Conservation (phyloP, 768 basidiomycete species). For the Fomitopsis pulvina region DNA sequence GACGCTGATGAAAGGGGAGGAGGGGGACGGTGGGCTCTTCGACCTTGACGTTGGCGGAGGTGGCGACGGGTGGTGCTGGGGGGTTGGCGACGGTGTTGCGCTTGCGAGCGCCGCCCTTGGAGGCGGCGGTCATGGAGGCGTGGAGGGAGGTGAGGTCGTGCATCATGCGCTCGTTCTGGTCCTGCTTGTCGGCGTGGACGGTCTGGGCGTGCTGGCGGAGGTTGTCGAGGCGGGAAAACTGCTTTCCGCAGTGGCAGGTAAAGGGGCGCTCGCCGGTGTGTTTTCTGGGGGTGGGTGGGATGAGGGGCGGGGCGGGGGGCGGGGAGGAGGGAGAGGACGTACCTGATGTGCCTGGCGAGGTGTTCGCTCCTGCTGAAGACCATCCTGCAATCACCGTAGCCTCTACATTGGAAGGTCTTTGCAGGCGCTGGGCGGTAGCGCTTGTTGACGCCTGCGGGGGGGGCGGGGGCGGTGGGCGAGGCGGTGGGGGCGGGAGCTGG, state of each 20-base stretch:
- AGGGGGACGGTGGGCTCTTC: conserved; percentile 28
- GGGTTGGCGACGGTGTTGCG: conserved; percentile 24
- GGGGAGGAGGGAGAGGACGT: conserved; percentile 27
- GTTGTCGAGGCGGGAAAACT: conserved; percentile 95
- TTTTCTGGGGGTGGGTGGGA: conserved; percentile 52
- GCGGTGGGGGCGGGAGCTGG: no score
- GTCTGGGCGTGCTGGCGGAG: conserved; percentile 96
- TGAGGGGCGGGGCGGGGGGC: conserved; percentile 11
- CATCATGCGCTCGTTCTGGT: conserved; percentile 89
- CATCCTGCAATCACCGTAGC: conserved; percentile 95
- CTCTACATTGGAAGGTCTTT: conserved; percentile 93
- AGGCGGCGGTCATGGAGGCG: conserved; percentile 64
- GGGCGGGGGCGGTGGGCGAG: conserved; percentile 9
- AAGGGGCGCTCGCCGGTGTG: conserved; percentile 98
- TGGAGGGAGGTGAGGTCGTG: conserved; percentile 80
- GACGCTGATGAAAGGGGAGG: conserved; percentile 44
- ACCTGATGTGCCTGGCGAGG: conserved; percentile 93
- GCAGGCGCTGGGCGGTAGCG: conserved; percentile 80
- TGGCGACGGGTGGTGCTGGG: conserved; percentile 14
- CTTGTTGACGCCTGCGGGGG: conserved; percentile 24
- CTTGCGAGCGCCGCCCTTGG: conserved; percentile 34
- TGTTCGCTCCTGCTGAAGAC: conserved; percentile 95
- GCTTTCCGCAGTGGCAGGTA: conserved; percentile 90
- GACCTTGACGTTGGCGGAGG: conserved; percentile 30
- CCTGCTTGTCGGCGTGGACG: conserved; percentile 91